Base-by-base conservation (phyloP, 2,329 filamentous ascomycete species). In the Diaporthe caulivora region DNA sequence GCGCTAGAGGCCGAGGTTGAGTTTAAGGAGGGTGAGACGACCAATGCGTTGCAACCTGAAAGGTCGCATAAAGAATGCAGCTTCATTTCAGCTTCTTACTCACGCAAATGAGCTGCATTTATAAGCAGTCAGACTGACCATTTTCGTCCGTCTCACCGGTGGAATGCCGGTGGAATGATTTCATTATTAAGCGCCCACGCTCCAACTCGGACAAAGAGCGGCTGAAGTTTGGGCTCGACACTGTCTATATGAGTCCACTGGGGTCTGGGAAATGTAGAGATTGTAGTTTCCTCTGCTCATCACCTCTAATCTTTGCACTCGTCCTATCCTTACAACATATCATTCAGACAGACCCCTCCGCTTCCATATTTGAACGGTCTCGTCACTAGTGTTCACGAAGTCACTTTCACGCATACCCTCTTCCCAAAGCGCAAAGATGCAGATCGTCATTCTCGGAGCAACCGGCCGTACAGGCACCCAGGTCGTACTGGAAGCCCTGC, bases 381-480 rank as follows among this genome's bases (percentile, higher is more conserved):
- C 9, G 11, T 44, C 9, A 44, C 9, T 44, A 44, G 40, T 11
- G 24, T 11, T 5, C 17, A 10, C 11, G 17, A 31, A 17, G 9
- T 17, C 15, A 18, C 40, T 21, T n/a, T n/a, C 40, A 44, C 57
- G 29, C 37, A 40, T 40, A n/a, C 15, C 40, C 40, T 8, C 40
- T 44, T 15, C 1, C 21, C 8, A 18, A 21, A 21, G 15, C 21
- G 4, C 57, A 15, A 72, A 70, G 72, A 84, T 84, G 82, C 80
- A 83, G 73, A 80, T 85, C 74, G 80, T 86, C 60, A 80, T 86
- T 21, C 79, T 86, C 29, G 85, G 84, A 67, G 82, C 82, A 64
- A 84, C 80, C 75, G 84, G 85, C 47, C 83, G 85, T 18, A 85
- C 83, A 1, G 85, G 85, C 78, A 80, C 82, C 71, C 81, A 83